Conservation (phyloP, 1,139 yeast genomes). For the Saccharomyces uvarum region DNA sequence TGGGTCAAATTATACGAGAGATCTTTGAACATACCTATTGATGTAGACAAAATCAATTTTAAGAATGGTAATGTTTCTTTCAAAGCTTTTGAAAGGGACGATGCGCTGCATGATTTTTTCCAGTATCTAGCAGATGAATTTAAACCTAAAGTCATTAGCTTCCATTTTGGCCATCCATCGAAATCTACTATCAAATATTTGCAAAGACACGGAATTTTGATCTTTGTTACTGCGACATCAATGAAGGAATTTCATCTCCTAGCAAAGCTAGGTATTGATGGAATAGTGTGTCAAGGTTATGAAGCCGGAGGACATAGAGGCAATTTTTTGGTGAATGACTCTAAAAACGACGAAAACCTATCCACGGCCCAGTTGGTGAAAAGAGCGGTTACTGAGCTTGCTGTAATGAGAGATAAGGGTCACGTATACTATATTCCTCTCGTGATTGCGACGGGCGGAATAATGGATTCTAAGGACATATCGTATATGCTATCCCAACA, state of each 20-base stretch:
- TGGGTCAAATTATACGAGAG: background rate
- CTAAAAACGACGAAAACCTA: conserved; percentile 33
- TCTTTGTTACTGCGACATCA: conserved; percentile 28
- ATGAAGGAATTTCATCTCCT: conserved; percentile 33
- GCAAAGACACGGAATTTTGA: conserved; percentile 32
- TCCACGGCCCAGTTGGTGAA: conserved; percentile 34
- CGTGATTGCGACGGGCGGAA: conserved; percentile 44
- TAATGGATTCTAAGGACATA: conserved; percentile 31
- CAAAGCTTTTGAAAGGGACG: conserved; percentile 29
- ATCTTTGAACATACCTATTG: background rate
- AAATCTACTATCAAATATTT: conserved; percentile 28
- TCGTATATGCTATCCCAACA: conserved; percentile 32
- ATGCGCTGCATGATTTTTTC: conserved; percentile 13
- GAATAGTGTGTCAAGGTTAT: conserved; percentile 42
- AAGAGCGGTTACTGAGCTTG: conserved; percentile 24
- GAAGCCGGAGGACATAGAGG: conserved; percentile 56
- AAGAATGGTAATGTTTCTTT: conserved; percentile 36
- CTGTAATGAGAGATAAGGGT: conserved; percentile 1
- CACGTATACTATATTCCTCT: conserved; percentile 19
- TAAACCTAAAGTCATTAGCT: conserved; percentile 38
- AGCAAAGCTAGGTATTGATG: conserved; percentile 34
- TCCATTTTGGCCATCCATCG: conserved; percentile 44
- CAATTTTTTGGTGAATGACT: conserved; percentile 30
- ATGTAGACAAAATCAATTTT: conserved; percentile 9
- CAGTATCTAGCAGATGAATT: conserved; percentile 11